A percentile compares a stretch with the other conserved stretches of the same genome.
phyloP scores from a whole-genome alignment of 2,329 filamentous ascomycete species.

The Neopestalotiopsis rosae region DNA sequence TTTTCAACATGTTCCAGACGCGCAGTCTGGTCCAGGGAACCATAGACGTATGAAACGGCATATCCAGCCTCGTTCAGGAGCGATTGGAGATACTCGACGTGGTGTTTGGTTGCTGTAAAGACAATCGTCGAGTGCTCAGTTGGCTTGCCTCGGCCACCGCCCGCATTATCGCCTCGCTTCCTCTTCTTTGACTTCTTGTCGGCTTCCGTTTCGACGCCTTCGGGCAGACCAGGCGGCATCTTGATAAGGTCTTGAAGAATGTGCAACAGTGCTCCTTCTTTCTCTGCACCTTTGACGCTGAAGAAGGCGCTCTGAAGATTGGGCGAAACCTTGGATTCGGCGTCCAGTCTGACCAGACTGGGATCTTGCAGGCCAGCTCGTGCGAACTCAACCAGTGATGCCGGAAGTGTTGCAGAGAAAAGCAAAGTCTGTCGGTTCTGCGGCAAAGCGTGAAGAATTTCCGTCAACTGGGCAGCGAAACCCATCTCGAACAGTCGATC shows the following conservation, averaged over 20 bases:
- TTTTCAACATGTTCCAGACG: conserved; percentile 90
- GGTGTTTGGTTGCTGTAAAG: conserved; percentile 94
- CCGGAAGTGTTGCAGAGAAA: conserved; percentile 94
- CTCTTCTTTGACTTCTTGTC: conserved; percentile 69
- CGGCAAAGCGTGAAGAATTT: conserved; percentile 90
- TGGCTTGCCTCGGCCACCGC: conserved; percentile 69
- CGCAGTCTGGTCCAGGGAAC: conserved; percentile 91
- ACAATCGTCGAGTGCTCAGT: conserved; percentile 93
- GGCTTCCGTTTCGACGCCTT: conserved; percentile 51
- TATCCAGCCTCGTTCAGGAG: conserved; percentile 85
- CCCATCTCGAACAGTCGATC: conserved; percentile 99
- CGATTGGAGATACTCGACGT: conserved; percentile 89
- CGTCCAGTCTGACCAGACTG: conserved; percentile 85
- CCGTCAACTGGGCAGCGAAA: conserved; percentile 89
- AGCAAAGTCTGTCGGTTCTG: conserved; percentile 85
- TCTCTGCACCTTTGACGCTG: conserved; percentile 87
- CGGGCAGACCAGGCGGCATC: conserved; percentile 75
- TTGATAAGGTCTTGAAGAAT: conserved; percentile 92
- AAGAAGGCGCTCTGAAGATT: conserved; percentile 97
- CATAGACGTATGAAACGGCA: conserved; percentile 92
- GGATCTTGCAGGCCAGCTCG: conserved; percentile 92
- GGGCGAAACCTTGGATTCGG: conserved; percentile 93
- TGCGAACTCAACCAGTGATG: conserved; percentile 94
- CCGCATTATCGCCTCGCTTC: conserved; percentile 65
- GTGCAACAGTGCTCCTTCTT: conserved; percentile 89